Evolutionary conservation across 192 early-diverging fungal species (phyloP), one percentile per base, ranked within the genome.

Genomic region (Umbelopsis sp.): DNA sequence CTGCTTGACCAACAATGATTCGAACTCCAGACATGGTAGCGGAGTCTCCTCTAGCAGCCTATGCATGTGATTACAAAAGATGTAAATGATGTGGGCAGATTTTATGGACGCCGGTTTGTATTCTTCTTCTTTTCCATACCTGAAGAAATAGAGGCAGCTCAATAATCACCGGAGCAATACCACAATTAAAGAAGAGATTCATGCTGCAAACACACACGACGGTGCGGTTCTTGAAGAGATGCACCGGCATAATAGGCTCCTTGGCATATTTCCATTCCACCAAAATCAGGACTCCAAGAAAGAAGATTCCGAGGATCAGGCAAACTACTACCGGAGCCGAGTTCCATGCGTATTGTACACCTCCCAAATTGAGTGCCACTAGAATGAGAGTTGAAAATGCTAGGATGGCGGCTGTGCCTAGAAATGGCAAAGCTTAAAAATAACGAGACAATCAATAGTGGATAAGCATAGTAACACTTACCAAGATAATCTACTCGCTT

Each of bases 281-380:
- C 68, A 84, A 81, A 2, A 88, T 70, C 69, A 94, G 94, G 24
- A 84, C 77, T 9, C 53, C 72, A 0, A 89, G 74, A 4, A 91
- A 38, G 45, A 88, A 56, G 38, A 82, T 52, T 2, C 89, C 88
- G 21, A 91, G 75, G 25, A 85, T 78, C 8, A 92, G 73, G 22
- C 92, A 83, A 38, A 80, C 75, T 34, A 89, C 76, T 11, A 91
- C 81, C 17, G 80, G 71, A 0, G 85, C 73, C 1, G 87, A 87
- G 24, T 72, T 74, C 94, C 94, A 96, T 6, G 86, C 78, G 77
- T 90, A 94, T 20, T 79, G 74, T 29, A 76, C 74, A 0, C 93
- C 94, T 34, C 92, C 93, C 81, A 89, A 86, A 72, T 92, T 90
- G 5, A 95, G 78, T 2, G 88, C 93, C 4, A 93, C 76, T 25